Percentiles rank a stretch among this genome's conserved stretches.
Evolutionary conservation across 768 basidiomycete species (phyloP).

Genomic region (Rubroboletus pulcherrimus): DNA sequence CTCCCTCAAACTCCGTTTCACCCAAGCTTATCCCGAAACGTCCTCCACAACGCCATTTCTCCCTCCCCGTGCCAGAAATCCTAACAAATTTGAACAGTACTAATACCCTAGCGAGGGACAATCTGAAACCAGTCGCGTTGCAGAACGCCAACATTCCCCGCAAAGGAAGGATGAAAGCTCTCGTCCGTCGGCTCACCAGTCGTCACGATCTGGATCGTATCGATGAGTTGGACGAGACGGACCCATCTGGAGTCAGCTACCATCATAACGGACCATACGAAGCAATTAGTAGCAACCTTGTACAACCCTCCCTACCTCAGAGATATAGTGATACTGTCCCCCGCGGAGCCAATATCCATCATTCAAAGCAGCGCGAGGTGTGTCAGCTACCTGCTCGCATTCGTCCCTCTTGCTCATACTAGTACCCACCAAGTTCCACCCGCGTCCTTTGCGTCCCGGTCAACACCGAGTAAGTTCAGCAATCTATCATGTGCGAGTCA

Average conservation of each 20-base stretch:
- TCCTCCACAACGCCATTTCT: background rate
- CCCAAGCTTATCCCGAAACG: background rate
- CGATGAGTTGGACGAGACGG: conserved; percentile 75
- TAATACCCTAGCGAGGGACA: background rate
- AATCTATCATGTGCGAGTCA: background rate
- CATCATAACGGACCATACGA: conserved; percentile 81
- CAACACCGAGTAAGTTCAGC: conserved; percentile 19
- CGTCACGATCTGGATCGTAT: conserved; percentile 55
- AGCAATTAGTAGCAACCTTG: conserved; percentile 38
- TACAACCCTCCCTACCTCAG: conserved; percentile 8
- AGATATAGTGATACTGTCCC: background rate
- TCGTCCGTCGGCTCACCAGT: conserved; percentile 26
- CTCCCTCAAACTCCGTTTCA: background rate
- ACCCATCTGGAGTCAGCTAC: conserved; percentile 57
- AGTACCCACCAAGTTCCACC: conserved; percentile 10
- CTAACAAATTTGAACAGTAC: background rate
- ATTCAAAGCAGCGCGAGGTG: conserved; percentile 18
- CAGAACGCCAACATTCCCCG: conserved; percentile 6
- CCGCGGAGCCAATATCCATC: background rate
- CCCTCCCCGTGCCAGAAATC: background rate
- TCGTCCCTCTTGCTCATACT: conserved; percentile 6
- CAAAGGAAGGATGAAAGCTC: conserved; percentile 24
- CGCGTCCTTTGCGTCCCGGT: conserved; percentile 4
- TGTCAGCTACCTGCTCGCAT: conserved; percentile 10
- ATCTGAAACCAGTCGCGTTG: background rate